Percentiles rank a stretch among this genome's conserved stretches.
These are phyloP conservation scores for Salix viminalis DNA, from an alignment of 345 rosid species.

Conservation along the genomic window DNA sequence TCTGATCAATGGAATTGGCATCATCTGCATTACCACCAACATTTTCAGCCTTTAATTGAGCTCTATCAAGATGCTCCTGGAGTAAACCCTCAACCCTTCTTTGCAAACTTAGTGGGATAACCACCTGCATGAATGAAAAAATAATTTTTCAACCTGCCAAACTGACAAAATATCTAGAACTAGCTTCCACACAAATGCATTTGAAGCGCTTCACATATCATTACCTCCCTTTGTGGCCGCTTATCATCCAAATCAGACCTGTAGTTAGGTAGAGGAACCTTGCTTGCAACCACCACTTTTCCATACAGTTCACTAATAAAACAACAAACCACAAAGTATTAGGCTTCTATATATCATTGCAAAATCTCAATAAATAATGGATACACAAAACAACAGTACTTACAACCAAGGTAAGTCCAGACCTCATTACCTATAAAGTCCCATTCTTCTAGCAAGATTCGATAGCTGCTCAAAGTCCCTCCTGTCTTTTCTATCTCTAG, in stretches of 20 bases:
- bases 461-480: constrained; percentile 94
- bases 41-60: constrained; percentile 50
- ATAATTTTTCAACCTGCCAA: constrained; percentile 5
- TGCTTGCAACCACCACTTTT: constrained; percentile 92
- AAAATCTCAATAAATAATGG: not conserved
- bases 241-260: constrained; percentile 96
- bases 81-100: constrained; percentile 92
- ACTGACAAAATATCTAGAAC: not conserved
- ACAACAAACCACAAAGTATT: not conserved
- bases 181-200: constrained; percentile 7
- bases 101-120: constrained; percentile 78
- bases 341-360: not conserved
- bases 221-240: constrained; percentile 98
- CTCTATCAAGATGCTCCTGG: constrained; percentile 89
- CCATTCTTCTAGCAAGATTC: constrained; percentile 84
- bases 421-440: constrained; percentile 63
- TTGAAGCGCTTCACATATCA: constrained; percentile 11
- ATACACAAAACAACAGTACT: not conserved
- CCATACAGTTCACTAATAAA: constrained; percentile 74
- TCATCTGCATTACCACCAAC: constrained; percentile 27
- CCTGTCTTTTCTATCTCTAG: constrained; percentile 88
- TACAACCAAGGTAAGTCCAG: not conserved
- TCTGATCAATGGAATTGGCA: constrained; percentile 33
- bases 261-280: constrained; percentile 94
- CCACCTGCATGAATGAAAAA: constrained; percentile 50